These are phyloP conservation scores for Spatholobus suberectus DNA, from an alignment of 306 rosid species.

Conservation along the genomic window DNA sequence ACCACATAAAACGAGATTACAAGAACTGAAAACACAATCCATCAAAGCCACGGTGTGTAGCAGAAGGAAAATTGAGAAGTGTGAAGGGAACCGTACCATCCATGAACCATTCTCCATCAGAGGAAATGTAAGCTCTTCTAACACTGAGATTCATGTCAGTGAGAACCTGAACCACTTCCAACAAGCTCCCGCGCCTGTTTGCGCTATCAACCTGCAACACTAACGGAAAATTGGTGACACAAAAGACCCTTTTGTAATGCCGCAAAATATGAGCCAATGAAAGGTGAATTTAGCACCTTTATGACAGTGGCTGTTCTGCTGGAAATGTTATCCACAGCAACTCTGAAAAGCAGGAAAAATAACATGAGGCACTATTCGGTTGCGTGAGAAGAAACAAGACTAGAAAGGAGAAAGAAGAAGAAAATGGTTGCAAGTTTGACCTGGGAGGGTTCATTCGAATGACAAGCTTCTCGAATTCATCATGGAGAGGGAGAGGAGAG, in stretches of 20 bases:
- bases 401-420: background rate
- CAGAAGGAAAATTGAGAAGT: slow-evolving; percentile 11
- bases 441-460: slow-evolving; percentile 94
- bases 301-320: slow-evolving; percentile 74
- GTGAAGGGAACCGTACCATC: slow-evolving; percentile 66
- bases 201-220: slow-evolving; percentile 86
- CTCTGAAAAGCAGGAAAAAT: slow-evolving; percentile 55
- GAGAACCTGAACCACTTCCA: slow-evolving; percentile 92
- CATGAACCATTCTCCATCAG: slow-evolving; percentile 99
- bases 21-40: background rate
- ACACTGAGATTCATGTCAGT: slow-evolving; percentile 87
- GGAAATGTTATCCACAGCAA: slow-evolving; percentile 80
- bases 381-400: background rate
- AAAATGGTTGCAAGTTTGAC: slow-evolving; percentile 36
- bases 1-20: slow-evolving; percentile 5
- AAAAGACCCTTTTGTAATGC: slow-evolving; percentile 41
- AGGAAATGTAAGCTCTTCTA: slow-evolving; percentile 92
- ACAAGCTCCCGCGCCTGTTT: slow-evolving; percentile 87
- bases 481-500: slow-evolving; percentile 59
- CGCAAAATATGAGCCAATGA: background rate
- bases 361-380: background rate
- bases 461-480: slow-evolving; percentile 88
- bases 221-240: background rate
- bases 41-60: background rate
- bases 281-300: slow-evolving; percentile 60